Evolutionary conservation across 805 yeast species (phyloP), one percentile per base, ranked within the genome.

Genomic region (Lipomyces yamadae): DNA sequence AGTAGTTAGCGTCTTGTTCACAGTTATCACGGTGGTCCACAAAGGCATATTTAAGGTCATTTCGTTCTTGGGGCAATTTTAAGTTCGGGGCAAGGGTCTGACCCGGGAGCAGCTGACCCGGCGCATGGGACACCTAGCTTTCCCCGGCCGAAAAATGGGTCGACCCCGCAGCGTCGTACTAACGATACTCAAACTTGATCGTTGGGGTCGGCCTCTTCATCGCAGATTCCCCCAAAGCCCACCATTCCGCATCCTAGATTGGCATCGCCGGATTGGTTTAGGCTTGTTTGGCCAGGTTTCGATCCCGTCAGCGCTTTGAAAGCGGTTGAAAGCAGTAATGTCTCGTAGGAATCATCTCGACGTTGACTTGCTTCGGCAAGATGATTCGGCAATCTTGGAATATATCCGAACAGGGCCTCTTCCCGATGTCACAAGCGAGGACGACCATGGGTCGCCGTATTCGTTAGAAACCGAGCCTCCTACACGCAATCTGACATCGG

Each of bases 401-500:
- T 57, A 45, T n/a, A 64, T 67, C 39, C 68, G 70, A 37, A 65
- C 63, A 6, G 57, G 52, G 3, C 35, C 57, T 13, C 24, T 32
- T 3, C 63, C 57, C 15, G 15, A 15, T 8, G 56, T 56, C 42
- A 13, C 48, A 2, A 33, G 13, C 8, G 2, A 11, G 10, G 53
- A 53, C 24, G 60, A 42, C 35, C 35, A 15, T n/a, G 55, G 34
- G n/a, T 10, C 33, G 3, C 24, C 45, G 42, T 7, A 18, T 13
- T 24, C 42, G 2, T 52, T 60, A 8, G 61, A 54, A 24, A 68
- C 71, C 8, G 71, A 68, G 64, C 56, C 71, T 10, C 62, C 70
- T n/a, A 73, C 75, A 8, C 62, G 67, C 52, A 75, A 76, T 67
- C 61, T 76, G 62, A 76, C 75, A 45, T 60, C 66, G 53, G 76